phyloP scores from a whole-genome alignment of 2,329 filamentous ascomycete genomes.

The Claviceps sp. region DNA sequence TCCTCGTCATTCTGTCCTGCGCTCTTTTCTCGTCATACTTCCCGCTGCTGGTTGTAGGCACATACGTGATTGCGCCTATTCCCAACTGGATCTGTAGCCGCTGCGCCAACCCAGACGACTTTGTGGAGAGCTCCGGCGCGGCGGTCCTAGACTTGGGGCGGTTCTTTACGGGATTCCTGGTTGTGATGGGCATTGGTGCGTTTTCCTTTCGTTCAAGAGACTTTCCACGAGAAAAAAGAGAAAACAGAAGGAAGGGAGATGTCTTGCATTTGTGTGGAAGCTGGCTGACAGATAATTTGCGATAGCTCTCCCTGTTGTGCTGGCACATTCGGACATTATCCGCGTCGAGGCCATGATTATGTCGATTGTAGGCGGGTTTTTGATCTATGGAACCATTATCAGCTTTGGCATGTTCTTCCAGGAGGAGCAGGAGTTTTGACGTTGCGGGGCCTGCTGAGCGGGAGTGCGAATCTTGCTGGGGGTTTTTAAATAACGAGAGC shows the following conservation, averaged over 20 bases:
- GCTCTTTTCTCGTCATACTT: constrained; percentile 92
- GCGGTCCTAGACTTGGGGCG: constrained; percentile 85
- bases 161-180: constrained; percentile 89
- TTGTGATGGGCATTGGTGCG: constrained; percentile 94
- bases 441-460: not conserved
- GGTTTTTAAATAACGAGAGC: not conserved
- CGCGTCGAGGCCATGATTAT: constrained; percentile 78
- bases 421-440: constrained; percentile 88
- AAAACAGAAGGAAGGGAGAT: not conserved
- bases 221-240: not conserved
- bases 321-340: constrained; percentile 81
- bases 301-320: constrained; percentile 70
- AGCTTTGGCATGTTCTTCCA: constrained; percentile 98
- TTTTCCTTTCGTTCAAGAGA: not conserved
- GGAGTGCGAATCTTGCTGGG: not conserved
- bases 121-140: constrained; percentile 71
- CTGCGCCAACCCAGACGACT: constrained; percentile 87
- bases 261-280: no score
- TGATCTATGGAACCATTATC: constrained; percentile 98
- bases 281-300: not conserved
- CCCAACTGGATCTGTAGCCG: constrained; percentile 93
- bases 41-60: constrained; percentile 87
- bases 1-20: constrained; percentile 95
- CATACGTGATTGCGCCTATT: constrained; percentile 83
- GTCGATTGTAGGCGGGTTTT: constrained; percentile 79